phyloP scores from a whole-genome alignment of 2,329 filamentous ascomycete genomes.

The Pestalotiopsis sp. region DNA sequence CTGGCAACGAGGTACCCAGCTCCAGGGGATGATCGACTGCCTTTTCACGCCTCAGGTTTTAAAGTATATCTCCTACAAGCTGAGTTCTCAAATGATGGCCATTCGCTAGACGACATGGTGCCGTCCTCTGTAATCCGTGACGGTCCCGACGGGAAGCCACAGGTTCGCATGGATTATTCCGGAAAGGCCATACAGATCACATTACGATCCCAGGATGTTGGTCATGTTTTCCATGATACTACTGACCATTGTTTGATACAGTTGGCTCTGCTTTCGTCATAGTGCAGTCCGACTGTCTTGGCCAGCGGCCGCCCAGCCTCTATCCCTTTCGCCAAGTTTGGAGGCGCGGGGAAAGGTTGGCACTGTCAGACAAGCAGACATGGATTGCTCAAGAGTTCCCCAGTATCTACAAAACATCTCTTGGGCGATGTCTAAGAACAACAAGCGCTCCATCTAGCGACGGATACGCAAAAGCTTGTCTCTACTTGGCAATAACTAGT shows the following conservation, averaged over 20 bases:
- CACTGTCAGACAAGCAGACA: background rate
- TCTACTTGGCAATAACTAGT: background rate
- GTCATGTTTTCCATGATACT: background rate
- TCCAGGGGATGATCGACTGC: background rate
- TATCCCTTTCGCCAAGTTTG: background rate
- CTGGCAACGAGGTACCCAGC: background rate
- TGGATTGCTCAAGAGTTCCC: background rate
- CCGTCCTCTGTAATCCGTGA: background rate
- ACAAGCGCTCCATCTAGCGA: background rate
- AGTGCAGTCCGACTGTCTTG: background rate
- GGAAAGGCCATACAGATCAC: background rate
- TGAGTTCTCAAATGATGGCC: too few species aligned
- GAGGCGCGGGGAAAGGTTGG: background rate
- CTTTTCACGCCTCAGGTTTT: too few species aligned
- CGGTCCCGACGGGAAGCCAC: background rate
- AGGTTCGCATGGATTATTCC: background rate
- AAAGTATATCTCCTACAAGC: too few species aligned
- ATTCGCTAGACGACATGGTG: background rate
- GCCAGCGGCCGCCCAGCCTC: background rate
- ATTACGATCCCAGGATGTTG: background rate
- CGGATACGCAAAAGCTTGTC: background rate
- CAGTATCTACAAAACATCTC: background rate
- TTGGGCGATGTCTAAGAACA: background rate
- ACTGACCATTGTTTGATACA: background rate
- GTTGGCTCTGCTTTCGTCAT: background rate